Percentiles rank a stretch among this genome's conserved stretches.
Conservation (phyloP, 1,284 basidiomycete species). For the Meira miltonrushii region DNA sequence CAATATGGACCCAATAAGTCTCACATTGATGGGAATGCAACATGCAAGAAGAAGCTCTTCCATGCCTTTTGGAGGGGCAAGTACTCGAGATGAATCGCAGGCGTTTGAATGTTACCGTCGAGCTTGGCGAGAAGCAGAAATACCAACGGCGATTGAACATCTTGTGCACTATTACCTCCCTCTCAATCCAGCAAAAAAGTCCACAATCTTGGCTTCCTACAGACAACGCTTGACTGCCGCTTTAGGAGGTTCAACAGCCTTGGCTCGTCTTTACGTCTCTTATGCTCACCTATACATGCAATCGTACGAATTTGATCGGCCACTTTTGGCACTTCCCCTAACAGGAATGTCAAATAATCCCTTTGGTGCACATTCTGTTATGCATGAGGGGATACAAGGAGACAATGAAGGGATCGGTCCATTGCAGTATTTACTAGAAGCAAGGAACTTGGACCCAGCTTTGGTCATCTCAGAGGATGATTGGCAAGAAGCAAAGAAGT, state of each 20-base stretch:
- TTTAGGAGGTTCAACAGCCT: conserved; percentile 30
- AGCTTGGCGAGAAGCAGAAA: conserved; percentile 31
- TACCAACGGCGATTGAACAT: conserved; percentile 30
- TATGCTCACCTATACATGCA: conserved; percentile 31
- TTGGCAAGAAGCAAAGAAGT: conserved; percentile 5
- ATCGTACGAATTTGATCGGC: conserved; percentile 19
- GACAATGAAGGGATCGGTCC: background rate
- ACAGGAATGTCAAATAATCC: conserved; percentile 10
- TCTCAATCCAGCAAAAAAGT: conserved; percentile 15
- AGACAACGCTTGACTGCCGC: conserved; percentile 31
- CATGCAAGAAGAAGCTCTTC: conserved; percentile 12
- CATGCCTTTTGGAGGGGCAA: background rate
- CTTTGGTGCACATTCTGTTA: background rate
- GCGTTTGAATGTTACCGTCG: conserved; percentile 37
- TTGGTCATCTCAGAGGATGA: background rate
- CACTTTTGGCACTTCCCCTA: conserved; percentile 29
- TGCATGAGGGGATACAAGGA: background rate
- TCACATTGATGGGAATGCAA: conserved; percentile 30
- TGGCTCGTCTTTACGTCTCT: conserved; percentile 34
- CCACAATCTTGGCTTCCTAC: background rate
- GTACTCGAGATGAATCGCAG: conserved; percentile 8
- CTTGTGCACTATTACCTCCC: conserved; percentile 36
- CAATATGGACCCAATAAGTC: conserved; percentile 39
- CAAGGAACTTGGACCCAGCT: conserved; percentile 1
- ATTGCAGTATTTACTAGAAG: conserved; percentile 9